These are phyloP conservation scores for Rhipidocladum racemiflorum DNA, from an alignment of 176 grass and related monocot species.

Conservation along the genomic window DNA sequence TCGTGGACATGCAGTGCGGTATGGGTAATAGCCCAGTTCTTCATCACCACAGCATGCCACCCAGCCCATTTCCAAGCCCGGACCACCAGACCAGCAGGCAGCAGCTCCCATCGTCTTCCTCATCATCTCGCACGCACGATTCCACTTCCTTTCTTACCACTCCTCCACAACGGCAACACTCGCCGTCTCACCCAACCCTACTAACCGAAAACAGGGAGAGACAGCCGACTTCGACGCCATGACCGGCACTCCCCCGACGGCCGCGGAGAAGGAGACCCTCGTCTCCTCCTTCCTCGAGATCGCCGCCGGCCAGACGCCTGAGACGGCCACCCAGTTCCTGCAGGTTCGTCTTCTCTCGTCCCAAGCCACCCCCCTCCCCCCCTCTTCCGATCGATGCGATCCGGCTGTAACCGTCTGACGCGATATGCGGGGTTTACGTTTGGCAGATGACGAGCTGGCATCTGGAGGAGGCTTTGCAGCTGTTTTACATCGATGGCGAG, in stretches of 20 bases:
- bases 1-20: too few species aligned
- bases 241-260: constrained; percentile 38
- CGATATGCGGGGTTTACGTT: constrained; percentile 24
- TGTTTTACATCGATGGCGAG: constrained; percentile 84
- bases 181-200: constrained; percentile 30
- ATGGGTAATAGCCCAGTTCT: too few species aligned
- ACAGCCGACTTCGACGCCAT: constrained; percentile 23
- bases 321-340: constrained; percentile 78
- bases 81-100: neutral
- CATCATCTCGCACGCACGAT: constrained; percentile 26
- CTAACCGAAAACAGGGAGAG: constrained; percentile 11
- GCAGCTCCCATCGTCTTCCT: neutral
- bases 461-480: constrained; percentile 83
- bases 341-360: constrained; percentile 33
- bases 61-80: too few species aligned
- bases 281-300: constrained; percentile 92
- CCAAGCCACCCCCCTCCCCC: neutral
- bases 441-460: constrained; percentile 79
- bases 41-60: too few species aligned
- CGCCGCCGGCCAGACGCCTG: constrained; percentile 67
- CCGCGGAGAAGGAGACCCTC: constrained; percentile 51
- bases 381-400: neutral
- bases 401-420: neutral
- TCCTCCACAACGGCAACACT: neutral
- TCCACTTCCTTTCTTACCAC: neutral